Percentiles rank a stretch among this genome's conserved stretches.
These are phyloP conservation scores for Rubroboletus satanas DNA, from an alignment of 768 basidiomycete genomes.

Conservation along the genomic window DNA sequence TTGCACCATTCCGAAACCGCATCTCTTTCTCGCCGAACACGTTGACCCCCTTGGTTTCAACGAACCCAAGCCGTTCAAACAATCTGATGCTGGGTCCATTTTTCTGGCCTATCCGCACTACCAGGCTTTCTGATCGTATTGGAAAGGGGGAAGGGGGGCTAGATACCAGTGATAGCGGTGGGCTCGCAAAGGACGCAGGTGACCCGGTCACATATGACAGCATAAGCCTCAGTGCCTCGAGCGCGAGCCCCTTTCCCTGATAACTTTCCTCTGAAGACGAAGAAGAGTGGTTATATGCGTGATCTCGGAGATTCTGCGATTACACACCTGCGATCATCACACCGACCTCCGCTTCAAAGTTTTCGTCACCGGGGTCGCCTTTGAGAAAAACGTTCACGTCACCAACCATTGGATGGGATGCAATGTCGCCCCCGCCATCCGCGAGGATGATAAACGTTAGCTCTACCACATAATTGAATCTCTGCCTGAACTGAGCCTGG, in stretches of 20 bases:
- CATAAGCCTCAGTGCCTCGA: slow-evolving; percentile 60
- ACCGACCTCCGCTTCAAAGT: slow-evolving; percentile 77
- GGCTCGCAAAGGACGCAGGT: slow-evolving; percentile 18
- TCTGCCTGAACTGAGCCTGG: not conserved
- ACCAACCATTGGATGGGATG: slow-evolving; percentile 70
- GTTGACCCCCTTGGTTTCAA: slow-evolving; percentile 57
- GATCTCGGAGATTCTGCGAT: not conserved
- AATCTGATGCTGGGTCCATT: slow-evolving; percentile 69
- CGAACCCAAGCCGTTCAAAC: slow-evolving; percentile 77
- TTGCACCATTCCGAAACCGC: slow-evolving; percentile 34
- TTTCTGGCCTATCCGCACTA: slow-evolving; percentile 65
- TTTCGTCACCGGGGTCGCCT: slow-evolving; percentile 40
- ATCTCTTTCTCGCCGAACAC: slow-evolving; percentile 86
- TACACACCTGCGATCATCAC: slow-evolving; percentile 84
- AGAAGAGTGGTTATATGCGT: not conserved
- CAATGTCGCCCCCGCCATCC: slow-evolving; percentile 22
- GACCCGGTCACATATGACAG: slow-evolving; percentile 62
- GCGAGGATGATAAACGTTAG: slow-evolving; percentile 87
- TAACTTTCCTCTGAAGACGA: slow-evolving; percentile 51
- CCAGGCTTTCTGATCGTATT: slow-evolving; percentile 44
- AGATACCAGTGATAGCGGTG: slow-evolving; percentile 17
- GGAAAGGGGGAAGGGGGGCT: slow-evolving; percentile 39
- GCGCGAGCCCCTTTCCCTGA: slow-evolving; percentile 65
- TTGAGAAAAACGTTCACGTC: slow-evolving; percentile 91
- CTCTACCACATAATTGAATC: slow-evolving; percentile 40